Conservation (phyloP, 768 basidiomycete species). For the Trametopsis cervina region DNA sequence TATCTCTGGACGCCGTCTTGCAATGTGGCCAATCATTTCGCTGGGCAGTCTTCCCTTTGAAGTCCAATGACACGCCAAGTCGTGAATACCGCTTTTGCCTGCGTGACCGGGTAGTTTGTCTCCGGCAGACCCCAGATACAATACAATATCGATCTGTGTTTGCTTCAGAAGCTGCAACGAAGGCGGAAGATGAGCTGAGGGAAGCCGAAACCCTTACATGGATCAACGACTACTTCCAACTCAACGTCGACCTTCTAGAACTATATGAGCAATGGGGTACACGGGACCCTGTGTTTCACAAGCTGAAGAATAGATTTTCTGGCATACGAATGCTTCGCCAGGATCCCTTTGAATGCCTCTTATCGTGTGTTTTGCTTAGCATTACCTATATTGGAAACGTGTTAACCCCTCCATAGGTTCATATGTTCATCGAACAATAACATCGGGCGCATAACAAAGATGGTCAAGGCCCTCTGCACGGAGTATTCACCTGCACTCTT, state of each 20-base stretch:
- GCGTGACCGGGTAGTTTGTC: constrained; percentile 76
- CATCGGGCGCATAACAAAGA: constrained; percentile 87
- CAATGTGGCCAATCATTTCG: constrained; percentile 84
- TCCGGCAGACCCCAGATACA: constrained; percentile 59
- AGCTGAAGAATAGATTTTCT: constrained; percentile 52
- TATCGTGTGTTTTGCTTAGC: constrained; percentile 59
- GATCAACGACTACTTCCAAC: constrained; percentile 86
- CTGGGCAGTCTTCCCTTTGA: constrained; percentile 54
- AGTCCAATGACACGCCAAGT: constrained; percentile 15
- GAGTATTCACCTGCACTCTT: constrained; percentile 70
- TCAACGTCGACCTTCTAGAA: constrained; percentile 60
- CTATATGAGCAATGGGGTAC: constrained; percentile 75
- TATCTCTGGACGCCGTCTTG: constrained; percentile 72
- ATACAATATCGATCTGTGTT: constrained; percentile 70
- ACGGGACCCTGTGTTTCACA: constrained; percentile 70
- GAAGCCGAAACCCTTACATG: constrained; percentile 66
- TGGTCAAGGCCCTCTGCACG: constrained; percentile 79
- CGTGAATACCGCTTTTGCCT: constrained; percentile 78
- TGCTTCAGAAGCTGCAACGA: constrained; percentile 35
- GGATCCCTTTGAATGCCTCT: constrained; percentile 92
- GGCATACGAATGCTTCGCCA: constrained; percentile 88
- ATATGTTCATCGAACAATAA: constrained; percentile 98
- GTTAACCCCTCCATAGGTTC: constrained; percentile 47
- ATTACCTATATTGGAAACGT: background rate
- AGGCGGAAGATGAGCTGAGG: constrained; percentile 27